Evolutionary conservation across 176 grass and related monocot species (phyloP), one percentile per base, ranked within the genome.

Genomic region (Oryza officinalis): DNA sequence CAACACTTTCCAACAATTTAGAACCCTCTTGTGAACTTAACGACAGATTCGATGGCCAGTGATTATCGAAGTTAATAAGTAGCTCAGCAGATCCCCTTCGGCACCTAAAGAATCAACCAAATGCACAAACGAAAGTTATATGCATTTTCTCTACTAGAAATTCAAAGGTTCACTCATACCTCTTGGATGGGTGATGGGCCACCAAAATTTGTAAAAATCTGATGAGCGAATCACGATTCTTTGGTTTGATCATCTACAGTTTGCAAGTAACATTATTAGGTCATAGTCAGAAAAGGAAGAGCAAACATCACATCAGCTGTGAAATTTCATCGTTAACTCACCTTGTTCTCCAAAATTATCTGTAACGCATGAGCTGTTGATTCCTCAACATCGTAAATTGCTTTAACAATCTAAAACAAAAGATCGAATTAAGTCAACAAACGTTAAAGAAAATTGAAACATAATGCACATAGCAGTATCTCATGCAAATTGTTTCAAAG

Each of bases 181-280:
- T 95, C 92, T 92, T 99, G 64, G 96, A 99, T 72, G 96, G 96
- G 94, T 99, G 96, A 87, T 94, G 96, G 76, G 87, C 78, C 68
- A 90, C 93, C 77, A 94, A 92, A 96, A 96, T 94, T 88, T 99
- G 96, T 65, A 94, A 87, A 85, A 99, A 96, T 78, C 87, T 95
- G 84, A 99, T 63, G 49, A 99, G 93, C 25, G 93, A 63, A 63
- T 88, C 85, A 59, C 87, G 96, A 60, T 87, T 96, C 69, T 94
- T 90, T 84, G 83, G 57, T 85, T 92, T 94, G 63, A 99, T 89
- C 96, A 92, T 99, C 96, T 99, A 81, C 47, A 94, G 67, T 87
- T 75, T 63, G 72, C 66, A 63, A 27, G 76, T 67, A 86, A 54
- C n/a, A 77, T 75, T 83, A 77, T 75, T 83, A 47, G 25, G 31